Conservation (phyloP, 768 basidiomycete species). For the Sporobolomyces pararoseus region DNA sequence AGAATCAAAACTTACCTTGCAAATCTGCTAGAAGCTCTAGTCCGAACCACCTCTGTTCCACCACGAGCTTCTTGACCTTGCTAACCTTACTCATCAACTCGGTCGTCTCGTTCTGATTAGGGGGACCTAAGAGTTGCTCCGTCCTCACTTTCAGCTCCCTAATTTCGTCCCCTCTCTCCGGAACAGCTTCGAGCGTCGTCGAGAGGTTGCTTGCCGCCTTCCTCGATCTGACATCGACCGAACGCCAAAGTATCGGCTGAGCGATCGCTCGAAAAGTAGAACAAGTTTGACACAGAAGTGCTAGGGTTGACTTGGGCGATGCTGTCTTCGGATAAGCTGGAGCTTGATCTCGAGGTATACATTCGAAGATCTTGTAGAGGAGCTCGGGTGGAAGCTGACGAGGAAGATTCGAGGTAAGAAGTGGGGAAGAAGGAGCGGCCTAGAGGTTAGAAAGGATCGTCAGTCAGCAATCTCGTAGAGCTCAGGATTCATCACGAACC, state of each 20-base stretch:
- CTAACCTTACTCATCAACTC: background rate
- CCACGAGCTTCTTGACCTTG: background rate
- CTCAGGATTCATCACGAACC: too few relatives aligned
- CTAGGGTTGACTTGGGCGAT: background rate
- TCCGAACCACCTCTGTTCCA: constrained; percentile 8
- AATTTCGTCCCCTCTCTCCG: background rate
- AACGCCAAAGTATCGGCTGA: background rate
- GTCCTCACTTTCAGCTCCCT: background rate
- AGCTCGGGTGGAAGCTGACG: constrained; percentile 3
- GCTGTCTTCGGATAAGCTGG: background rate
- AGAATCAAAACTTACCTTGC: background rate
- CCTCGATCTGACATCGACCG: background rate
- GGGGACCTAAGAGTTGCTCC: background rate
- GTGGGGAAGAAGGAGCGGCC: too few relatives aligned
- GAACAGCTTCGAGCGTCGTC: background rate
- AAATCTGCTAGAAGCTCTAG: background rate
- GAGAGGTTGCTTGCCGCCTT: background rate
- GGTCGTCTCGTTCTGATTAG: background rate
- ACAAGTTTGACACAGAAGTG: background rate
- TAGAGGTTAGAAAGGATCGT: too few relatives aligned
- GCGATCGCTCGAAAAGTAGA: background rate
- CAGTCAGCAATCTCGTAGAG: too few relatives aligned
- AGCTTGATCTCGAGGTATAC: background rate
- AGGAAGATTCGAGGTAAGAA: background rate
- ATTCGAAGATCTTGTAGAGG: constrained; percentile 8